Base-by-base conservation (phyloP, 805 yeast species). In the Kazachstania martiniae region DNA sequence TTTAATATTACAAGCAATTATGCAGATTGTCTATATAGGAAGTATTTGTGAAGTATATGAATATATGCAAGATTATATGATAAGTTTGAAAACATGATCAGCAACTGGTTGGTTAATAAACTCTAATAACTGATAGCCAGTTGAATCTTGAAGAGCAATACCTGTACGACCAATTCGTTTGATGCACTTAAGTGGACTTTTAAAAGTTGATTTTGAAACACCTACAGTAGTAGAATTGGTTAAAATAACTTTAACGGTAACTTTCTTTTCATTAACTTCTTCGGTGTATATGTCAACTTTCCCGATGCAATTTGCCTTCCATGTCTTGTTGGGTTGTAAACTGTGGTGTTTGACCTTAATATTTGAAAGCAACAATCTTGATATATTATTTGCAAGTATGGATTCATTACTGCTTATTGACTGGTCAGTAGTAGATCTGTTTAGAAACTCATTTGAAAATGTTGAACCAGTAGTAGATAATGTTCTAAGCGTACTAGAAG, bases 121-220 rank as follows among this genome's bases (percentile, higher is more conserved):
- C 32, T 52, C 59, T 8, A 55, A 35, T 18, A 52, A 32, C 25
- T 44, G 43, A 17, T 34, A 33, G 0, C 37, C 37, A 5, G 36
- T 37, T 2, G 35, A 31, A 3, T 38, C 33, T 14, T 45, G 18
- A 8, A 52, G 18, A 3, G 40, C 28, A 8, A 51, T 34, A 12
- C 59, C 59, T 8, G 57, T 52, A 27, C 50, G 44, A 5, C 55
- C 56, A 19, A 53, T 35, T 27, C 55, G 41, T 28, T 36, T 41
- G 4, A 55, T 38, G 17, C 38, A 37, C 4, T 39, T 27, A 8
- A 47, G 12, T 15, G 30, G 41, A 26, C 44, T 33, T 4, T 31
- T 22, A 18, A 44, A 39, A 27, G 4, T 4, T 21, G 12, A 3
- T 8, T 28, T 13, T 12, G 21, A 3, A 6, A 9, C 4, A 9